Percentiles rank a stretch among this genome's conserved stretches.
These are phyloP conservation scores for Monosporascus cannonballus DNA, from an alignment of 2,329 filamentous ascomycete species.

Conservation along the genomic window DNA sequence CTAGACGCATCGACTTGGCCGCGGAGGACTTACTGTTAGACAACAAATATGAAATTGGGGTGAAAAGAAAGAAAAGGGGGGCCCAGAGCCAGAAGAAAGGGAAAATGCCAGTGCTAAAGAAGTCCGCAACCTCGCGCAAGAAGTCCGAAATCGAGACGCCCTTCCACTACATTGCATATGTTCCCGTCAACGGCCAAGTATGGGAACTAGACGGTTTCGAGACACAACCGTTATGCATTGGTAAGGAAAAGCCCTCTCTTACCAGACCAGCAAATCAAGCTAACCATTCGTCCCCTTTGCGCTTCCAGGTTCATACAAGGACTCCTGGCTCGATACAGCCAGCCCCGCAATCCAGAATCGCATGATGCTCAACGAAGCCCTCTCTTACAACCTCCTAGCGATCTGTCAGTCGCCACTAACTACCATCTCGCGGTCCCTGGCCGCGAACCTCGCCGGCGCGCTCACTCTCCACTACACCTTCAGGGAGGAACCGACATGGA, in stretches of 20 bases:
- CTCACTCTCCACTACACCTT: slow-evolving; percentile 33
- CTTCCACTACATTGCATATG: slow-evolving; percentile 87
- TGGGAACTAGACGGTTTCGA: slow-evolving; percentile 90
- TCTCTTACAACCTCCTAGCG: slow-evolving; percentile 74
- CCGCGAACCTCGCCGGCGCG: slow-evolving; percentile 34
- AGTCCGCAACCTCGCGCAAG: slow-evolving; percentile 25
- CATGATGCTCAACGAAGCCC: slow-evolving; percentile 59
- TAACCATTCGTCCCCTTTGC: slow-evolving; percentile 1
- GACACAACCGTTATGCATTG: slow-evolving; percentile 60
- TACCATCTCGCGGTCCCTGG: slow-evolving; percentile 41
- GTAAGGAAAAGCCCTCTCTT: slow-evolving; percentile 24
- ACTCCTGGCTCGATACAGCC: slow-evolving; percentile 63
- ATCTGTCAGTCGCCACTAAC: slow-evolving; percentile 61
- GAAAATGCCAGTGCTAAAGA: slow-evolving; percentile 16
- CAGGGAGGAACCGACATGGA: slow-evolving; percentile 36
- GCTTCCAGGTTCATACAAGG: slow-evolving; percentile 33
- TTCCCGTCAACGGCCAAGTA: slow-evolving; percentile 66
- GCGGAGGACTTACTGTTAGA: slow-evolving; percentile 62
- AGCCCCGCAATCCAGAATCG: slow-evolving; percentile 58
- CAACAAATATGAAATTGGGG: slow-evolving; percentile 43
- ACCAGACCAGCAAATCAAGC: slow-evolving; percentile 3
- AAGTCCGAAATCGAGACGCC: slow-evolving; percentile 52
- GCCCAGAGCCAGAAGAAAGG: slow-evolving; percentile 8
- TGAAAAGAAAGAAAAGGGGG: slow-evolving; percentile 25
- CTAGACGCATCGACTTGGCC: slow-evolving; percentile 68